phyloP scores from a whole-genome alignment of 2,329 filamentous ascomycete genomes.

The Aspergillus novofumigatus region DNA sequence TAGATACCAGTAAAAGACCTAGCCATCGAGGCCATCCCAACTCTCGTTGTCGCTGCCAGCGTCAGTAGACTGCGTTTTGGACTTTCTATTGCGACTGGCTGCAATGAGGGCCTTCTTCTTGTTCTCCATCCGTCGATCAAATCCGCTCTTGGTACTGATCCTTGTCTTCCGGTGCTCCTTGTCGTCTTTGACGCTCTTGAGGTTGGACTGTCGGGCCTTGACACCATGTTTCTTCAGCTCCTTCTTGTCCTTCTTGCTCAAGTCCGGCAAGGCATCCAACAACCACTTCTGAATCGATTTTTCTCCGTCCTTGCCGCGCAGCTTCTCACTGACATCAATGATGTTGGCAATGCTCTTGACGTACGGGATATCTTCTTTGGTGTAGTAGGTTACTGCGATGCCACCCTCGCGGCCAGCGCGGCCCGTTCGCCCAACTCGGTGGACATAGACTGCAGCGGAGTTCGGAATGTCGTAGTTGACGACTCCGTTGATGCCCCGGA shows the following conservation, averaged over 20 bases:
- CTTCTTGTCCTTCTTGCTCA: constrained; percentile 79
- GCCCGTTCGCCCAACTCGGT: constrained; percentile 87
- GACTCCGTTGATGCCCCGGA: constrained; percentile 89
- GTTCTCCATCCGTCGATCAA: constrained; percentile 44
- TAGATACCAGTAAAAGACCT: constrained; percentile 7
- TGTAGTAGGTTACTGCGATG: constrained; percentile 90
- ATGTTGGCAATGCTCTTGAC: constrained; percentile 92
- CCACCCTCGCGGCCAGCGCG: constrained; percentile 83
- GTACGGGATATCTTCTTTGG: constrained; percentile 85
- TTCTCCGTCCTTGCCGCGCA: constrained; percentile 51
- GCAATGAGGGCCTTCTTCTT: constrained; percentile 43
- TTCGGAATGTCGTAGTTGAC: constrained; percentile 97
- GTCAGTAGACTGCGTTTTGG: constrained; percentile 12
- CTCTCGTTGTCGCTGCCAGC: constrained; percentile 28
- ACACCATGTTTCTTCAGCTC: constrained; percentile 78
- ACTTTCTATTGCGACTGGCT: constrained; percentile 37
- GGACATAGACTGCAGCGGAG: constrained; percentile 85
- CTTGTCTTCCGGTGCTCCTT: constrained; percentile 51
- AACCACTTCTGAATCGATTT: constrained; percentile 76
- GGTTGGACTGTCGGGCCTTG: constrained; percentile 58
- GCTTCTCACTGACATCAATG: constrained; percentile 75
- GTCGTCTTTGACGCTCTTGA: constrained; percentile 39
- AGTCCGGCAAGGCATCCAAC: constrained; percentile 76
- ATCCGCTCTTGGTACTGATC: constrained; percentile 64
- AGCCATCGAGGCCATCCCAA: constrained; percentile 41